Evolutionary conservation across 2,329 filamentous ascomycete genomes (phyloP).

Genomic region (Diaporthe caulivora): DNA sequence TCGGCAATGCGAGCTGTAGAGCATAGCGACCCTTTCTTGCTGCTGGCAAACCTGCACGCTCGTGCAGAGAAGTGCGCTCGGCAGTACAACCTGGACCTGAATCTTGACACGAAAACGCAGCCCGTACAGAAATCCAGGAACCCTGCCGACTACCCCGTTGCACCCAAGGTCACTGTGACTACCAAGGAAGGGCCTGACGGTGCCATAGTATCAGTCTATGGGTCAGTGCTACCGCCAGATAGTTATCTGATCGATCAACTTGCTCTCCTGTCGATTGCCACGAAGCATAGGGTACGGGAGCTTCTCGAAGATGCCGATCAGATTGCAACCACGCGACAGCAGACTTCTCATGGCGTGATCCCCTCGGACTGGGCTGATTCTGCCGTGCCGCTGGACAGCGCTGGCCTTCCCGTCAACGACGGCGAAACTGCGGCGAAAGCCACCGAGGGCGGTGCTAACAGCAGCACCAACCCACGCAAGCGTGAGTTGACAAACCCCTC

Average conservation of each 20-base stretch:
- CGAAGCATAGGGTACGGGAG: constrained; percentile 81
- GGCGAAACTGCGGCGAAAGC: constrained; percentile 47
- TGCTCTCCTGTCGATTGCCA: constrained; percentile 83
- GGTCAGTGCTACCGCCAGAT: constrained; percentile 80
- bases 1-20: constrained; percentile 75
- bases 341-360: constrained; percentile 82
- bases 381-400: constrained; percentile 66
- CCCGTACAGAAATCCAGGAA: constrained; percentile 62
- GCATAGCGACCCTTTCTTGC: constrained; percentile 79
- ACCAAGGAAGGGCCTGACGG: constrained; percentile 70
- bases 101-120: constrained; percentile 66
- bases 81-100: constrained; percentile 69
- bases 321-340: constrained; percentile 78
- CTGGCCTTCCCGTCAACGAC: constrained; percentile 47
- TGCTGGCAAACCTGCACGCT: constrained; percentile 71
- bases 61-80: constrained; percentile 69
- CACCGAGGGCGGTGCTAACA: constrained; percentile 63
- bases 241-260: constrained; percentile 85
- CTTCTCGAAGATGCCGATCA: constrained; percentile 82
- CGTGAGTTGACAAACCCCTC: constrained; percentile 59
- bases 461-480: constrained; percentile 68
- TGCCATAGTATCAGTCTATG: constrained; percentile 72
- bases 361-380: constrained; percentile 82
- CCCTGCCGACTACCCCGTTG: constrained; percentile 59
- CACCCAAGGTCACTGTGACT: constrained; percentile 65